Base-by-base conservation (phyloP, 208 protist genomes). In the Acanthamoeba castellanii region DNA sequence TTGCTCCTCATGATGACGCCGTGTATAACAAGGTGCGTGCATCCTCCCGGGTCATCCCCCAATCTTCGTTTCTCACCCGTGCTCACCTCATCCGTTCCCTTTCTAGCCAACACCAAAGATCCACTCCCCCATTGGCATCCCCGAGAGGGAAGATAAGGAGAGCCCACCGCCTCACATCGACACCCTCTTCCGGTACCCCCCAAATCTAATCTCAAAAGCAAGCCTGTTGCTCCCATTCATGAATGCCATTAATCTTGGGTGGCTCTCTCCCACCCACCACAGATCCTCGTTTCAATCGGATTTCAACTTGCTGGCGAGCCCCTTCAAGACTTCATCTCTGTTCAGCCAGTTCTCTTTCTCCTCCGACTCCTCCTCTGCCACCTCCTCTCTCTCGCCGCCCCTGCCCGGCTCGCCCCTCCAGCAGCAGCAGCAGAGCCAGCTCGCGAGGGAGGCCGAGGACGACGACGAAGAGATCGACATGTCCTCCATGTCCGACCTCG, bases 321-420 rank as follows among this genome's bases (percentile, higher is more conserved):
- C 72, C 42, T 81, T 81, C 72, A 81, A 81, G 72, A 52, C 72
- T 5, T 70, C 64, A 32, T 81, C 72, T 81, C 34, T 81, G 37
- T 81, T 81, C 72, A 81, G 72, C 14, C 72, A 81, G 34, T 81
- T 81, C 42, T 81, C 72, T 14, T 81, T 81, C 42, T 81, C 72
- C 37, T 81, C 64, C 64, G 64, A 70, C 64, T 70, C 64, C 27
- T 27, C 64, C 64, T 70, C 72, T 81, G 72, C 20, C 37, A 11
- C 72, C 72, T 81, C 72, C 4, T 81, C 72, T 8, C 30, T 81
- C 16, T 81, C 72, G 72, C 72, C 72, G 27, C 72, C 72, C n/a
- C 20, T 50, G 42, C 72, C 72, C 30, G n/a, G 32, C 72, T 81
- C 72, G 2, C 72, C 72, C 7, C 72, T 81, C n/a, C n/a, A n/a